A percentile compares a stretch with the other conserved stretches of the same genome.
Conservation (phyloP, 495 filamentous ascomycete genomes). For the Pseudevernia furfuracea region DNA sequence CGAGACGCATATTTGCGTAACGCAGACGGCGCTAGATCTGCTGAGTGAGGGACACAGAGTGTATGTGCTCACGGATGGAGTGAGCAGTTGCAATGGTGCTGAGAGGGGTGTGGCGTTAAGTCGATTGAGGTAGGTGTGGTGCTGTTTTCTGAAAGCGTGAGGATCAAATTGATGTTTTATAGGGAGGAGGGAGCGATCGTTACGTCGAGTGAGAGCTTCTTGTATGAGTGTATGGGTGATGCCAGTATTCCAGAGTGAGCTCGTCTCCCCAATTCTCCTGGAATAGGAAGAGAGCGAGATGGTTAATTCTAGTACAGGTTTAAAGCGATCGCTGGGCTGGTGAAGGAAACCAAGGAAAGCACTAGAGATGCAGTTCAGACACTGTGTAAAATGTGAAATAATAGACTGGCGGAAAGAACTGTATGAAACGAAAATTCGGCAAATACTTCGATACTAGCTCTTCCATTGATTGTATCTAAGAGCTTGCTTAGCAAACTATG, state of each 20-base stretch:
- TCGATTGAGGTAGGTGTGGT: conserved; percentile 44
- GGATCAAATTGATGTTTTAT: neutral
- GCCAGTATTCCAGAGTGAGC: conserved; percentile 56
- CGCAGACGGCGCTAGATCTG: conserved; percentile 82
- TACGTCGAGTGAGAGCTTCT: conserved; percentile 81
- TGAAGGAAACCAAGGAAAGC: conserved; percentile 65
- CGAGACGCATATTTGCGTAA: conserved; percentile 90
- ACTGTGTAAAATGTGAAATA: conserved; percentile 57
- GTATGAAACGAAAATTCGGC: neutral
- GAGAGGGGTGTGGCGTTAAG: conserved; percentile 75
- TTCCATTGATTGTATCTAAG: conserved; percentile 1
- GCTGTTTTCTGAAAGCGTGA: neutral
- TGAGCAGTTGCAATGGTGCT: conserved; percentile 73
- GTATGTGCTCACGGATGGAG: conserved; percentile 85
- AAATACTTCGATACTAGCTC: neutral
- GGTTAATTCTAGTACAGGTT: conserved; percentile 41
- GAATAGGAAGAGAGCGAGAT: neutral
- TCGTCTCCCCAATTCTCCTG: neutral
- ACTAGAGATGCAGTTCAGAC: conserved; percentile 59
- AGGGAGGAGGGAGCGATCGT: conserved; percentile 64
- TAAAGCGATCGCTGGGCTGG: conserved; percentile 58
- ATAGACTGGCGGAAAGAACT: neutral
- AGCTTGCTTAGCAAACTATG: neutral
- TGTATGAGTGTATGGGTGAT: conserved; percentile 93
- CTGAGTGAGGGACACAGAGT: conserved; percentile 67